Evolutionary conservation across 2,329 filamentous ascomycete genomes (phyloP), one percentile per base, ranked within the genome.

Genomic region (Penicillium sp.): DNA sequence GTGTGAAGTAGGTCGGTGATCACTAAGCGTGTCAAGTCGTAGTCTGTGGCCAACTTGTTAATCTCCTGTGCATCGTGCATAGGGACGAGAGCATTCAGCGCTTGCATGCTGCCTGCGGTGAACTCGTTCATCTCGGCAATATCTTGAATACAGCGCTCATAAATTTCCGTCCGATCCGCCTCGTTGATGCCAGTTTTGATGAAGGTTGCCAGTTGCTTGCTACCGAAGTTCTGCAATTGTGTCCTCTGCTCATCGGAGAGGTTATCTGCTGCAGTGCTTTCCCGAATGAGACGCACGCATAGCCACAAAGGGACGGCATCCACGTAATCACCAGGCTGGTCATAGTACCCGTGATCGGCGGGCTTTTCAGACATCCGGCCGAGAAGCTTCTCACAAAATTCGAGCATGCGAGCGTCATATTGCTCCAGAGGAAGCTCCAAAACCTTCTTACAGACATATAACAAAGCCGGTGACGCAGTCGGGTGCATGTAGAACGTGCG

Each of bases 401-500:
- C 75, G 38, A 86, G 76, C 75, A 89, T 84, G 13, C 78, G 72
- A 1, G 74, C 64, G 40, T 84, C 86, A 64, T 89, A 89, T 1
- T 77, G 76, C 28, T 83, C 78, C 18, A 89, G 73, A 1, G 86
- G 83, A 14, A 90, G 74, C 6, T 78, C 75, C 48, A 85, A 75
- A 24, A 94, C 78, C 67, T 94, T 95, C 45, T 81, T 75, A 63
- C 86, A 89, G 27, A 92, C 70, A 63, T 90, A 86, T 6, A 87
- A 67, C 35, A 90, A 69, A 5, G 75, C 56, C 73, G 74, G 51
- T 55, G 68, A 54, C 53, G 55, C 31, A 63, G 69, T 66, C 71
- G 73, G 38, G 49, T 76, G 71, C 56, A 81, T 74, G 8, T 65
- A 65, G 46, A 79, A 71, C 8, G 82, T 77, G 33, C 69, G 69